Conservation (phyloP, 2,329 filamentous ascomycete species). For the Hypoxylon sp. region DNA sequence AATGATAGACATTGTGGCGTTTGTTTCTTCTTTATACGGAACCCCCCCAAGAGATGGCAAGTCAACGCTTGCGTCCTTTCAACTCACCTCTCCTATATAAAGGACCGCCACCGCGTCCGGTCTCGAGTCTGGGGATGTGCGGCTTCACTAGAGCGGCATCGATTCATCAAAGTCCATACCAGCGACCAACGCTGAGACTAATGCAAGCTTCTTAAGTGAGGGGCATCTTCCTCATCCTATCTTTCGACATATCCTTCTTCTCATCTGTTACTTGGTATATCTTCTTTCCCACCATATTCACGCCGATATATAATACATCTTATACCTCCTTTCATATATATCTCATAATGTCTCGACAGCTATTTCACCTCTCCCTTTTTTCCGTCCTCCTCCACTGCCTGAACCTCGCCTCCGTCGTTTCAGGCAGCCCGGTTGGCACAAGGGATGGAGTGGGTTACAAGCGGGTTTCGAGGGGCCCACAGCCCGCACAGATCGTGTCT, state of each 20-base stretch:
- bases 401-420: slow-evolving; percentile 15
- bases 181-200: background rate
- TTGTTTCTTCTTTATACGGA: slow-evolving; percentile 1
- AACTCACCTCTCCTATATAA: slow-evolving; percentile 23
- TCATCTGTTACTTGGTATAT: too few relatives aligned
- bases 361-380: slow-evolving; percentile 17
- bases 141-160: background rate
- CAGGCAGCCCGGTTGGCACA: slow-evolving; percentile 8
- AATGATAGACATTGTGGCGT: slow-evolving; percentile 5
- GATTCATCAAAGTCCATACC: background rate
- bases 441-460: background rate
- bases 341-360: slow-evolving; percentile 11
- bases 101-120: background rate
- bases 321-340: too few relatives aligned
- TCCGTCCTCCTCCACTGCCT: slow-evolving; percentile 18
- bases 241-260: background rate
- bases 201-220: slow-evolving; percentile 12
- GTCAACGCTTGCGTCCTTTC: slow-evolving; percentile 1
- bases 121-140: background rate
- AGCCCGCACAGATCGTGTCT: background rate
- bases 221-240: background rate
- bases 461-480: background rate
- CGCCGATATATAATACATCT: too few relatives aligned
- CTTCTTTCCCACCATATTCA: too few relatives aligned
- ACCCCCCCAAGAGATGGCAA: too few relatives aligned